Evolutionary conservation across 495 filamentous ascomycete species (phyloP).

Genomic region (Gamarada debralockiae): DNA sequence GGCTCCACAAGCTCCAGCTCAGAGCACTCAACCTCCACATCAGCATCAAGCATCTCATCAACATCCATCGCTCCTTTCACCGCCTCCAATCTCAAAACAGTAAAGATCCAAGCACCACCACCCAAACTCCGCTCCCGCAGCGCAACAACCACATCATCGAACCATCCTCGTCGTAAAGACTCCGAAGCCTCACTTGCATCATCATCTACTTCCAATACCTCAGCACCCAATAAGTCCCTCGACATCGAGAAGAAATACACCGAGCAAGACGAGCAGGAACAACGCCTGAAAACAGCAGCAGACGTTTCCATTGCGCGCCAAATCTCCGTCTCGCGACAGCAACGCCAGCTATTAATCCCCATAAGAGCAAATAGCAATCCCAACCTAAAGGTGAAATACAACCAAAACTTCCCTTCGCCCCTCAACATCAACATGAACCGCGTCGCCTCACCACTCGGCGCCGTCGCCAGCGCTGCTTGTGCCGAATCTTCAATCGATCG

Average conservation of each 20-base stretch:
- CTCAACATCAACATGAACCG: constrained; percentile 1
- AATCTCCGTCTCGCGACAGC: constrained; percentile 53
- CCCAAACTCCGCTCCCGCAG: constrained; percentile 4
- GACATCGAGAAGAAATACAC: constrained; percentile 32
- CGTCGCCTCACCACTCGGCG: constrained; percentile 13
- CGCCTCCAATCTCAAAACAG: not conserved
- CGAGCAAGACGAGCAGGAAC: constrained; percentile 27
- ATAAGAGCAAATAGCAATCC: constrained; percentile 3
- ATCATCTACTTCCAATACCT: not conserved
- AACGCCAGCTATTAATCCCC: constrained; percentile 41
- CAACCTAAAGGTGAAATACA: not conserved
- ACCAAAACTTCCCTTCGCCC: constrained; percentile 1
- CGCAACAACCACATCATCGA: constrained; percentile 10
- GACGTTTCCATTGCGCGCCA: constrained; percentile 57
- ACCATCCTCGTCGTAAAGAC: too few relatives aligned
- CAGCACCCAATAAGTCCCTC: constrained; percentile 18
- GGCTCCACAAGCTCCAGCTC: constrained; percentile 24
- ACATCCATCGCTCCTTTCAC: constrained; percentile 6
- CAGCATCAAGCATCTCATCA: constrained; percentile 17
- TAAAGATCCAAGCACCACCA: not conserved
- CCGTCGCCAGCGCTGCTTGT: constrained; percentile 10
- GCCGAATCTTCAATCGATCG: not conserved
- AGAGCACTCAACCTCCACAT: constrained; percentile 18
- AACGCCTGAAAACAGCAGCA: constrained; percentile 39
- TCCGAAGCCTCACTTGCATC: not conserved